phyloP scores from a whole-genome alignment of 2,329 filamentous ascomycete genomes.

The Lasiodiplodia hormozganensis region DNA sequence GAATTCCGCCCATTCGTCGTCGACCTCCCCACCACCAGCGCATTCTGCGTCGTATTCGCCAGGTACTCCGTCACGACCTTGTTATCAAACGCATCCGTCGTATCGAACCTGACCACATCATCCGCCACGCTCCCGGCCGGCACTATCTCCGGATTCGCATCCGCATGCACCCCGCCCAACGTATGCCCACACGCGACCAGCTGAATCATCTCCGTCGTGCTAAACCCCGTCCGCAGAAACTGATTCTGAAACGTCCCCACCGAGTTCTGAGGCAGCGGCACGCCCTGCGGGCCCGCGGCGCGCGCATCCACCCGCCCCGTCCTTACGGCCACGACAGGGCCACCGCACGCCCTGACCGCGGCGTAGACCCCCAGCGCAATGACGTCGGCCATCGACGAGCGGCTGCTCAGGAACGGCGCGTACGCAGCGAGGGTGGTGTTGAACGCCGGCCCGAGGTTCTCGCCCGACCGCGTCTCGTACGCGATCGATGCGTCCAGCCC shows the following conservation, averaged over 20 bases:
- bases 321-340: slow-evolving; percentile 61
- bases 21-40: slow-evolving; percentile 62
- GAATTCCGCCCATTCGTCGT: slow-evolving; percentile 56
- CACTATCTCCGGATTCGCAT: slow-evolving; percentile 62
- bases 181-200: slow-evolving; percentile 68
- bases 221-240: slow-evolving; percentile 66
- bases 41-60: slow-evolving; percentile 60
- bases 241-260: slow-evolving; percentile 60
- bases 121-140: slow-evolving; percentile 52
- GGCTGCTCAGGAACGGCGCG: slow-evolving; percentile 59
- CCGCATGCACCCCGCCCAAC: slow-evolving; percentile 64
- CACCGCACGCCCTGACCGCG: slow-evolving; percentile 65
- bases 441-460: slow-evolving; percentile 65
- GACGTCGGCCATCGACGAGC: slow-evolving; percentile 63
- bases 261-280: slow-evolving; percentile 66
- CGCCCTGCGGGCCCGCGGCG: slow-evolving; percentile 55
- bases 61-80: slow-evolving; percentile 65
- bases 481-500: slow-evolving; percentile 67
- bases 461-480: slow-evolving; percentile 62
- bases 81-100: slow-evolving; percentile 61
- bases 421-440: slow-evolving; percentile 61
- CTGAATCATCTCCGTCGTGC: slow-evolving; percentile 64
- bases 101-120: slow-evolving; percentile 57
- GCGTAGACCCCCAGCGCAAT: slow-evolving; percentile 66
- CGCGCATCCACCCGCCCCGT: slow-evolving; percentile 64